phyloP scores from a whole-genome alignment of 192 early-diverging fungal species.

The Backusella psychrophila region DNA sequence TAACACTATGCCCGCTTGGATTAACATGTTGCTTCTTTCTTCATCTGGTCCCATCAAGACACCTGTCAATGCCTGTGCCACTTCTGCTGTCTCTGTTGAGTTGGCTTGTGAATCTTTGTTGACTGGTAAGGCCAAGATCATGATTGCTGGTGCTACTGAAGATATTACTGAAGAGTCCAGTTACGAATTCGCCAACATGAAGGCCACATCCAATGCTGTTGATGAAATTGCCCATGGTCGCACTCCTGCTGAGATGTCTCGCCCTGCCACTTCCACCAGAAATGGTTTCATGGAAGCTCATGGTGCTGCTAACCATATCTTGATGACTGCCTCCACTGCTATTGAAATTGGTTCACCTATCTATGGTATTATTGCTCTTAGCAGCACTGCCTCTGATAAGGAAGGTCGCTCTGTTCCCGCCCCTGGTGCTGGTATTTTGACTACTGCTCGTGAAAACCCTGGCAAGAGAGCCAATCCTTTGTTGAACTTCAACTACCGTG shows the following conservation, averaged over 20 bases:
- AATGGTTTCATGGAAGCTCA: conserved; percentile 92
- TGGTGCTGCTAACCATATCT: conserved; percentile 84
- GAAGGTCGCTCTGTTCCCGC: conserved; percentile 92
- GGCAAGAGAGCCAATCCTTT: conserved; percentile 54
- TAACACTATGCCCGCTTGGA: conserved; percentile 95
- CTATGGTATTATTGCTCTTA: conserved; percentile 85
- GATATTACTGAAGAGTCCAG: conserved; percentile 92
- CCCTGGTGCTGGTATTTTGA: conserved; percentile 91
- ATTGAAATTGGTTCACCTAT: conserved; percentile 93
- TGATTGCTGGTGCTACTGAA: conserved; percentile 92
- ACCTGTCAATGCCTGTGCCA: conserved; percentile 92
- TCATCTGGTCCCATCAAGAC: conserved; percentile 93
- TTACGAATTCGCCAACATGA: conserved; percentile 96
- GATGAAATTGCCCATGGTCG: conserved; percentile 88
- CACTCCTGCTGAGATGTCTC: conserved; percentile 83
- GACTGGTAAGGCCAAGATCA: conserved; percentile 88
- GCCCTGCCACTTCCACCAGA: conserved; percentile 87
- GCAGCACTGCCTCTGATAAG: conserved; percentile 92
- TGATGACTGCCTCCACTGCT: conserved; percentile 87
- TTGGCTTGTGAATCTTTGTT: conserved; percentile 89
- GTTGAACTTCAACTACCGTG: conserved; percentile 82
- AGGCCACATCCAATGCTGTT: conserved; percentile 81
- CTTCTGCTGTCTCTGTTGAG: conserved; percentile 88
- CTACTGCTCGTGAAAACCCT: conserved; percentile 77
- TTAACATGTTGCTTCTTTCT: conserved; percentile 94